phyloP scores from a whole-genome alignment of 2,329 filamentous ascomycete species.

The Cadophora gregata region DNA sequence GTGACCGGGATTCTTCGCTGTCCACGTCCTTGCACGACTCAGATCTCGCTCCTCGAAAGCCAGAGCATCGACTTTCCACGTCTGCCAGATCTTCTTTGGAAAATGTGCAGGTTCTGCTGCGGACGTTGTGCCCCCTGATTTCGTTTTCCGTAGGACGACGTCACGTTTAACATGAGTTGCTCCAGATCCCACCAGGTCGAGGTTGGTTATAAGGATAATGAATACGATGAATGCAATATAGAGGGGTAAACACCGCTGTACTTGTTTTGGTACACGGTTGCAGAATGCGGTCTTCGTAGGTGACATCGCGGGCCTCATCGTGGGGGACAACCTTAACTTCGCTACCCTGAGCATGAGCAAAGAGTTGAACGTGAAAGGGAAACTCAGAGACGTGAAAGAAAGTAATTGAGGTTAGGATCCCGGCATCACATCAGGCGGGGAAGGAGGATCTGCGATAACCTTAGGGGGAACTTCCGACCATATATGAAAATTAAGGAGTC shows the following conservation, averaged over 20 bases:
- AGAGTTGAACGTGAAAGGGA: background rate
- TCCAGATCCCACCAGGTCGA: slow-evolving; percentile 28
- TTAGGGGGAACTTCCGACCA: slow-evolving; percentile 1
- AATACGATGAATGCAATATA: slow-evolving; percentile 38
- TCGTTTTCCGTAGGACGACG: slow-evolving; percentile 18
- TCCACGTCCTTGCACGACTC: slow-evolving; percentile 67
- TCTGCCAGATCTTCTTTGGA: slow-evolving; percentile 77
- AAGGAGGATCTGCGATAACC: background rate
- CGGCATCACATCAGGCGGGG: background rate
- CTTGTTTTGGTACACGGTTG: slow-evolving; percentile 22
- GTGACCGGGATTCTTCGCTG: slow-evolving; percentile 67
- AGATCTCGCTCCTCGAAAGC: slow-evolving; percentile 69
- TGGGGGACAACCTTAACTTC: slow-evolving; percentile 7
- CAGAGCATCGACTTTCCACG: slow-evolving; percentile 74
- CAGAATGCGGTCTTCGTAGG: slow-evolving; percentile 15
- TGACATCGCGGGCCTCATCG: slow-evolving; percentile 12
- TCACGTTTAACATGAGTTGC: slow-evolving; percentile 20
- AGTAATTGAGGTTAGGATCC: slow-evolving; percentile 3
- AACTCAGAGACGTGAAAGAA: background rate
- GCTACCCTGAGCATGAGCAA: slow-evolving; percentile 6
- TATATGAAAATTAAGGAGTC: background rate
- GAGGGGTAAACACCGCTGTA: slow-evolving; percentile 39
- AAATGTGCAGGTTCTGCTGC: slow-evolving; percentile 48
- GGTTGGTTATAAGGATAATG: slow-evolving; percentile 36
- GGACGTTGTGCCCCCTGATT: background rate